Evolutionary conservation across 2,329 filamentous ascomycete genomes (phyloP).

Genomic region (Aspergillus versicolor): DNA sequence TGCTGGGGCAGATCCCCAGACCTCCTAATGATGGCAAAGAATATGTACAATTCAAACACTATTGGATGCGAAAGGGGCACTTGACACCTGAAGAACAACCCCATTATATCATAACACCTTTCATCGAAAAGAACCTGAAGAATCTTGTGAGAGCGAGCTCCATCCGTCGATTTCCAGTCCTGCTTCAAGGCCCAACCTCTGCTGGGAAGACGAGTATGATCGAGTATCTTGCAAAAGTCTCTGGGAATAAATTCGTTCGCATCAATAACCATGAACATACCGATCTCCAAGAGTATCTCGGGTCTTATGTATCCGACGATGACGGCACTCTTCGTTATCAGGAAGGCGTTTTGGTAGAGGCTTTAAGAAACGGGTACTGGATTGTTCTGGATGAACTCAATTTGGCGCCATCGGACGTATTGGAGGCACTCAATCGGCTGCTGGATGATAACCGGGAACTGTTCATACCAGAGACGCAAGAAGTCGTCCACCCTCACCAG

Average conservation of each 20-base stretch:
- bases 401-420: constrained; percentile 90
- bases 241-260: constrained; percentile 92
- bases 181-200: constrained; percentile 95
- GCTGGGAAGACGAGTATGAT: constrained; percentile 99
- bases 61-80: constrained; percentile 82
- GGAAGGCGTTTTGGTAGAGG: constrained; percentile 90
- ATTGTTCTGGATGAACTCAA: constrained; percentile 98
- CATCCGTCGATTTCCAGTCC: constrained; percentile 84
- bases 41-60: constrained; percentile 84
- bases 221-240: constrained; percentile 93
- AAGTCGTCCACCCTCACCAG: constrained; percentile 84
- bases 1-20: constrained; percentile 75
- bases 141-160: constrained; percentile 93
- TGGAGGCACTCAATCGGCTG: constrained; percentile 92
- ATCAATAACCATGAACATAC: constrained; percentile 99
- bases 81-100: constrained; percentile 67
- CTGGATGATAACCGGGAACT: constrained; percentile 96
- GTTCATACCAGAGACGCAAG: constrained; percentile 93
- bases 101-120: constrained; percentile 95
- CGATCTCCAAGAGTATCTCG: constrained; percentile 94
- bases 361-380: constrained; percentile 91
- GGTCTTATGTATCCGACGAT: constrained; percentile 82
- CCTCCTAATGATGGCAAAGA: constrained; percentile 71
- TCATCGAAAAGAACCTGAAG: constrained; percentile 89
- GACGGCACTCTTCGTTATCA: constrained; percentile 87